Percentiles rank a stretch among this genome's conserved stretches.
Evolutionary conservation across 441 rosid genomes (phyloP).

Genomic region (Codiaeum variegatum): DNA sequence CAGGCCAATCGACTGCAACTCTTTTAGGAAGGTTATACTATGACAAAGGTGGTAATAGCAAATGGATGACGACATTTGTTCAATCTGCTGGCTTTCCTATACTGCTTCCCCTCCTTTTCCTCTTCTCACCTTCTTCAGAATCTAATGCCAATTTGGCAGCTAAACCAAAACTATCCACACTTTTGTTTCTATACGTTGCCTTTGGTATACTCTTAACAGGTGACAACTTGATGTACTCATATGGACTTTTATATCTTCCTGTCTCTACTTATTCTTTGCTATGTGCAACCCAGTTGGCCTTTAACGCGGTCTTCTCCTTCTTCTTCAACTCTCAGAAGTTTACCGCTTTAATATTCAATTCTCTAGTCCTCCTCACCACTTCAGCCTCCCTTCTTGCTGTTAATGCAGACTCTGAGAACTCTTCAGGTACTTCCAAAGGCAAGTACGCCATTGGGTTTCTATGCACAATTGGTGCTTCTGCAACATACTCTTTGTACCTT

Average conservation of each 20-base stretch:
- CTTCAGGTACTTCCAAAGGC: constrained; percentile 20
- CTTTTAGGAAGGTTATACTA: constrained; percentile 52
- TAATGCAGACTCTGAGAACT: constrained; percentile 36
- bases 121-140: constrained; percentile 25
- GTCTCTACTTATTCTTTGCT: constrained; percentile 60
- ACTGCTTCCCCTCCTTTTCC: constrained; percentile 36
- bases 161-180: constrained; percentile 23
- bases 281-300: constrained; percentile 54
- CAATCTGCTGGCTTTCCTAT: constrained; percentile 61
- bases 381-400: constrained; percentile 54
- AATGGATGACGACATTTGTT: constrained; percentile 65
- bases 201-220: constrained; percentile 46
- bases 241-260: constrained; percentile 54
- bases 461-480: constrained; percentile 49
- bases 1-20: constrained; percentile 49
- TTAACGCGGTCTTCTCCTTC: constrained; percentile 49
- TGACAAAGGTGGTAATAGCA: constrained; percentile 60
- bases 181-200: constrained; percentile 30
- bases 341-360: constrained; percentile 45
- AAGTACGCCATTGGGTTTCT: constrained; percentile 47
- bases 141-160: constrained; percentile 1
- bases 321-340: constrained; percentile 53
- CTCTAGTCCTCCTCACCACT: constrained; percentile 44
- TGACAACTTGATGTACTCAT: constrained; percentile 54
- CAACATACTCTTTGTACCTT: constrained; percentile 40